Conservation (phyloP, 2,329 filamentous ascomycete species). For the Apiospora saccharicola region DNA sequence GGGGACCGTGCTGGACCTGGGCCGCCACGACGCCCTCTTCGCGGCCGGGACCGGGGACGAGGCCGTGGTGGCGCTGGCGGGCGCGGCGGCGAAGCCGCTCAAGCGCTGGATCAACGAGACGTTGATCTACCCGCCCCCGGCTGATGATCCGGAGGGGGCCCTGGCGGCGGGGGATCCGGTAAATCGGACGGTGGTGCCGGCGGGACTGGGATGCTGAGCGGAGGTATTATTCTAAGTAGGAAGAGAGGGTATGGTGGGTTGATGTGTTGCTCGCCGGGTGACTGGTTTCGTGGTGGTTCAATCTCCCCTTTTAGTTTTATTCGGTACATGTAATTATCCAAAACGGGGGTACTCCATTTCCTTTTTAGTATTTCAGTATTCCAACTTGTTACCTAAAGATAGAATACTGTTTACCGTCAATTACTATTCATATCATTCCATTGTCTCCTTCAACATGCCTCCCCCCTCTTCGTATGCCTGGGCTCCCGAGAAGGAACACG, state of each 20-base stretch:
- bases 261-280: no score
- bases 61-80: slow-evolving; percentile 34
- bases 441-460: not conserved
- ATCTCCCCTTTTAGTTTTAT: no score
- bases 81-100: slow-evolving; percentile 41
- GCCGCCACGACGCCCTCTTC: slow-evolving; percentile 41
- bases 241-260: no score
- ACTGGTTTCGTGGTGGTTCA: no score
- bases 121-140: slow-evolving; percentile 44
- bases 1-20: slow-evolving; percentile 47
- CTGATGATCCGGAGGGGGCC: slow-evolving; percentile 32
- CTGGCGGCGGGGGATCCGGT: slow-evolving; percentile 36
- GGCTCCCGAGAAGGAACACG: not conserved
- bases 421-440: not conserved
- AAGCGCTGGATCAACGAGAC: slow-evolving; percentile 45
- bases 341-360: not conserved
- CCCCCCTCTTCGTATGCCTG: not conserved
- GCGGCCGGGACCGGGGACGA: slow-evolving; percentile 42
- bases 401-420: not conserved
- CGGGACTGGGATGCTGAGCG: not conserved
- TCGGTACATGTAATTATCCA: not conserved
- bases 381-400: not conserved
- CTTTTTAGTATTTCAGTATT: not conserved
- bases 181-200: not conserved
- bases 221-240: no score